These are phyloP conservation scores for Aspergillus eucalypticola DNA, from an alignment of 2,329 filamentous ascomycete species.

Conservation along the genomic window DNA sequence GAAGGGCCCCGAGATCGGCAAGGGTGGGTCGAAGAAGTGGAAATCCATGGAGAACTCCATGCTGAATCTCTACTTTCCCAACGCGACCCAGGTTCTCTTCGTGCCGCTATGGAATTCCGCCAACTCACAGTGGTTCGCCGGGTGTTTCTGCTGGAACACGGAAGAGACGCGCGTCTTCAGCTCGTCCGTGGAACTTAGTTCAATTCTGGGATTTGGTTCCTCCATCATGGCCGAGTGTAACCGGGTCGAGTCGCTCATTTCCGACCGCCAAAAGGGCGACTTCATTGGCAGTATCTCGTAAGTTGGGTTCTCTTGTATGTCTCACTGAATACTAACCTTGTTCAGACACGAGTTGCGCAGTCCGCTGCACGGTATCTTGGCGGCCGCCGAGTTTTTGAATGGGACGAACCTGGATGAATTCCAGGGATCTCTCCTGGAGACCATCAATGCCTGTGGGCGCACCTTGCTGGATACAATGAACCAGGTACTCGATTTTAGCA, in stretches of 20 bases:
- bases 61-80: conserved; percentile 50
- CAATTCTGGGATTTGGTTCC: conserved; percentile 44
- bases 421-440: conserved; percentile 42
- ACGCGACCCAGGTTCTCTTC: conserved; percentile 51
- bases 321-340: background rate
- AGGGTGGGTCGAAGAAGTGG: conserved; percentile 28
- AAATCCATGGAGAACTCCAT: conserved; percentile 40
- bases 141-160: conserved; percentile 48
- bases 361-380: conserved; percentile 46
- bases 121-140: conserved; percentile 49
- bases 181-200: conserved; percentile 41
- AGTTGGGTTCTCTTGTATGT: conserved; percentile 1
- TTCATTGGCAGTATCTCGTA: conserved; percentile 47
- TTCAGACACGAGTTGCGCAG: conserved; percentile 44
- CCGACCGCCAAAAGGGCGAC: conserved; percentile 46
- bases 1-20: conserved; percentile 23
- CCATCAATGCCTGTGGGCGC: conserved; percentile 44
- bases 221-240: conserved; percentile 47
- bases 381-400: conserved; percentile 44
- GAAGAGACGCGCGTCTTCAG: conserved; percentile 39
- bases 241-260: conserved; percentile 44
- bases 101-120: conserved; percentile 55
- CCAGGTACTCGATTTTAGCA: conserved; percentile 53
- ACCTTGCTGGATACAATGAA: conserved; percentile 48
- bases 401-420: conserved; percentile 42